These are phyloP conservation scores for Andrographis paniculata DNA, from an alignment of 305 asterid genomes.

Conservation along the genomic window DNA sequence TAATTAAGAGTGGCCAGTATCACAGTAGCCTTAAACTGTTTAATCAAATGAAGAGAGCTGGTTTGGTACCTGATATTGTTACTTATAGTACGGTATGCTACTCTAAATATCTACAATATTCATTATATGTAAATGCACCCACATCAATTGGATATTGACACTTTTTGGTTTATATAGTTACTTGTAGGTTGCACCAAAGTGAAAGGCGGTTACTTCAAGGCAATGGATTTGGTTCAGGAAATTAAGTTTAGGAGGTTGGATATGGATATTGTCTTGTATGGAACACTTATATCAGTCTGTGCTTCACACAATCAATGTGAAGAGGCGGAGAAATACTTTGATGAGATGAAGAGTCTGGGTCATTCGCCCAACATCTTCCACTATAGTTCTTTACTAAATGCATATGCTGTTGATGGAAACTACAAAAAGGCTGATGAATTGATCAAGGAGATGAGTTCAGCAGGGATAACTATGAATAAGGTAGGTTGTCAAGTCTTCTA, in stretches of 20 bases:
- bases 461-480: slow-evolving; percentile 68
- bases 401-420: slow-evolving; percentile 68
- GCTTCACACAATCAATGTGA: slow-evolving; percentile 63
- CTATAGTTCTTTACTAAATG: slow-evolving; percentile 91
- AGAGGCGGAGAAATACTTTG: slow-evolving; percentile 76
- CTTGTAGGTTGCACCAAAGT: slow-evolving; percentile 78
- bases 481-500: slow-evolving; percentile 25
- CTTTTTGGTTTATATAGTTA: slow-evolving; percentile 40
- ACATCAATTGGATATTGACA: not conserved
- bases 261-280: slow-evolving; percentile 79
- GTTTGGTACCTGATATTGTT: slow-evolving; percentile 77
- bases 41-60: slow-evolving; percentile 77
- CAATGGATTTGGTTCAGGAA: slow-evolving; percentile 73
- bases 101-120: slow-evolving; percentile 13
- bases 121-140: not conserved
- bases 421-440: slow-evolving; percentile 59
- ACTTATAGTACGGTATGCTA: slow-evolving; percentile 85
- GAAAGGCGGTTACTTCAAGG: slow-evolving; percentile 66
- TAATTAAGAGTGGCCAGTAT: slow-evolving; percentile 60
- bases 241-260: slow-evolving; percentile 50
- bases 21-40: slow-evolving; percentile 71
- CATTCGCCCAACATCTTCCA: slow-evolving; percentile 82
- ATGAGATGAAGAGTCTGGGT: slow-evolving; percentile 84
- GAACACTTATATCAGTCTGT: slow-evolving; percentile 78
- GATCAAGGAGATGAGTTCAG: slow-evolving; percentile 69